These are phyloP conservation scores for Truncatella angustata DNA, from an alignment of 2,329 filamentous ascomycete species.

Conservation along the genomic window DNA sequence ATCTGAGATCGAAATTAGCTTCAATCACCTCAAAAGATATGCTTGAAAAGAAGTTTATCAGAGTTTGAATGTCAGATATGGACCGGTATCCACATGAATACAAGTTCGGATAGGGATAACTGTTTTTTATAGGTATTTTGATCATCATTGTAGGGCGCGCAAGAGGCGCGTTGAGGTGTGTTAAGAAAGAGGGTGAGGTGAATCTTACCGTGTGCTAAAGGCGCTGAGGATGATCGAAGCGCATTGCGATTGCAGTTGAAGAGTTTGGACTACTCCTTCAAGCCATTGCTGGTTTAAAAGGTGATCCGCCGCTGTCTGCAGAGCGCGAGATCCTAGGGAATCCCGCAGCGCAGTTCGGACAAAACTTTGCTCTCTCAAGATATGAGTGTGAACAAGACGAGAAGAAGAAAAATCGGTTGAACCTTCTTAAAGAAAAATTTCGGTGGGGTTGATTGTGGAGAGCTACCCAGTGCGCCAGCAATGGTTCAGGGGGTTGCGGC, in stretches of 20 bases:
- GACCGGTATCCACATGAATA: slow-evolving; percentile 3
- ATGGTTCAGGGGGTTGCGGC: neutral
- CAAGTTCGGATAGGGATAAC: slow-evolving; percentile 6
- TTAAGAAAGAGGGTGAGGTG: neutral
- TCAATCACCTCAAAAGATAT: too few relatives aligned
- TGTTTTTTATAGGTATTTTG: slow-evolving; percentile 2
- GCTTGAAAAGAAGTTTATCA: neutral
- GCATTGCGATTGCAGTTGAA: too few relatives aligned
- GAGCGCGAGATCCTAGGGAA: neutral
- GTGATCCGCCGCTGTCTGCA: too few relatives aligned
- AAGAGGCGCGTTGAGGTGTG: neutral
- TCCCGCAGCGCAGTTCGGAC: neutral
- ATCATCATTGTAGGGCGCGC: slow-evolving; percentile 1
- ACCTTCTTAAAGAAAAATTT: slow-evolving; percentile 8
- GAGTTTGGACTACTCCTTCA: too few relatives aligned
- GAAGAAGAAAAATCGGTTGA: neutral
- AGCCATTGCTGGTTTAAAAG: too few relatives aligned
- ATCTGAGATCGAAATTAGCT: neutral
- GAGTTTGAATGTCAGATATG: neutral
- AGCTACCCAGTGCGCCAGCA: neutral
- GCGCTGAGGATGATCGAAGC: too few relatives aligned
- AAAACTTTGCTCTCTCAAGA: neutral
- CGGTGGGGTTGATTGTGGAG: neutral
- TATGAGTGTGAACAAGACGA: neutral
- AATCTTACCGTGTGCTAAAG: too few relatives aligned